phyloP scores from a whole-genome alignment of 2,329 filamentous ascomycete genomes.

The Fusarium hainanense region DNA sequence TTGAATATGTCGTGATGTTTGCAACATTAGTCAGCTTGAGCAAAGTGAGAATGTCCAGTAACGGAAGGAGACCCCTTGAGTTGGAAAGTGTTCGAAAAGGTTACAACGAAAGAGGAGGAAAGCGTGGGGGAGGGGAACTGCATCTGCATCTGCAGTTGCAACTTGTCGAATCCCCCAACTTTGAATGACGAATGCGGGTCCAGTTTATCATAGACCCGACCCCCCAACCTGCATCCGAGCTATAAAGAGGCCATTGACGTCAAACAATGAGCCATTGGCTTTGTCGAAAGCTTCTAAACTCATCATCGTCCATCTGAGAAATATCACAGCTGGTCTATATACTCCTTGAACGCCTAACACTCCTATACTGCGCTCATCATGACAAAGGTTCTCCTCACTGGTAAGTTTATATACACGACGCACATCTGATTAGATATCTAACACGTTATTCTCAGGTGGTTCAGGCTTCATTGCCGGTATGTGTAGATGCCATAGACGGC shows the following conservation, averaged over 20 bases:
- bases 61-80: constrained; percentile 1
- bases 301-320: background rate
- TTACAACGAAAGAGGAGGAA: constrained; percentile 20
- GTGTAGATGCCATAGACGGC: constrained; percentile 3
- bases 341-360: background rate
- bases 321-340: background rate
- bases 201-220: constrained; percentile 20
- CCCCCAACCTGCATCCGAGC: background rate
- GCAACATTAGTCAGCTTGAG: background rate
- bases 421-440: background rate
- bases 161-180: constrained; percentile 30
- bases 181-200: constrained; percentile 44
- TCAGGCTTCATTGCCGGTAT: constrained; percentile 53
- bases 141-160: background rate
- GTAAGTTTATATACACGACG: constrained; percentile 20
- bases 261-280: constrained; percentile 1
- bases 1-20: background rate
- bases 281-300: background rate
- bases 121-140: constrained; percentile 22
- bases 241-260: constrained; percentile 23
- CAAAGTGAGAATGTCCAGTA: constrained; percentile 11
- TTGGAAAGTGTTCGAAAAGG: background rate
- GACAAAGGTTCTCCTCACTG: constrained; percentile 50
- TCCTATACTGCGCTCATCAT: constrained; percentile 30
- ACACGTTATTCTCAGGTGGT: constrained; percentile 43